Base-by-base conservation (phyloP, 1,284 basidiomycete species). In the Rhodotorula sp. region DNA sequence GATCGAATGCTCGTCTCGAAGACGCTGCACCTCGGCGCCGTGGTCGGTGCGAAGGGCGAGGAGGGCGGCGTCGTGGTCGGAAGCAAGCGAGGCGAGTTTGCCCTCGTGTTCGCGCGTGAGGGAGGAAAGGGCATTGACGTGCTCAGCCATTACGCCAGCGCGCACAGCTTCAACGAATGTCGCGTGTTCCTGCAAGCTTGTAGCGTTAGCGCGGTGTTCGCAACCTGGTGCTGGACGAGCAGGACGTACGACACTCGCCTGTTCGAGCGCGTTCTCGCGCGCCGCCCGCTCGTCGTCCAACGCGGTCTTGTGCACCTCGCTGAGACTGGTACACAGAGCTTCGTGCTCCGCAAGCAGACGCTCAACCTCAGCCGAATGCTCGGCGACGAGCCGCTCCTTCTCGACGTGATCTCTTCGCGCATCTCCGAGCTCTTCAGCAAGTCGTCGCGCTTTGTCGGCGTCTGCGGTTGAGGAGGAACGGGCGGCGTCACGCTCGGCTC, bases 321-420 rank as follows among this genome's bases (percentile, higher is more conserved):
- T 40, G 2, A 59, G 20, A 18, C 30, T 47, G 2, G 15, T 2
- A 11, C 34, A 18, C 24, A 18, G 22, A 6, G 4, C 40, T 15
- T 37, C 53, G 37, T 51, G 51, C 44, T 61, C 44, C 4, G 20
- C 31, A 44, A 44, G 40, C 16, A 44, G 52, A 5, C 4, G 18
- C 30, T 34, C 16, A n/a, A 28, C 24, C 4, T 26, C 28, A 26
- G 24, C 16, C n/a, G 56, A 37, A 15, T 18, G 88, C 76, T 89
- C 88, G 18, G 78, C 81, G 40, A 87, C 86, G 52, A 90, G 84
- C 76, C 88, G 89, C 28, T 86, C 88, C 58, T 92, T 80, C 26
- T 84, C 85, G 31, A 85, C 22, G 31, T 59, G 47, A 10, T 18
- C 31, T 30, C 26, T 58, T 44, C 40, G 44, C 28, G 13, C 18